A percentile compares a stretch with the other conserved stretches of the same genome.
These are phyloP conservation scores for Eimeria acervulina DNA, from an alignment of 169 alveolate species.

Conservation along the genomic window DNA sequence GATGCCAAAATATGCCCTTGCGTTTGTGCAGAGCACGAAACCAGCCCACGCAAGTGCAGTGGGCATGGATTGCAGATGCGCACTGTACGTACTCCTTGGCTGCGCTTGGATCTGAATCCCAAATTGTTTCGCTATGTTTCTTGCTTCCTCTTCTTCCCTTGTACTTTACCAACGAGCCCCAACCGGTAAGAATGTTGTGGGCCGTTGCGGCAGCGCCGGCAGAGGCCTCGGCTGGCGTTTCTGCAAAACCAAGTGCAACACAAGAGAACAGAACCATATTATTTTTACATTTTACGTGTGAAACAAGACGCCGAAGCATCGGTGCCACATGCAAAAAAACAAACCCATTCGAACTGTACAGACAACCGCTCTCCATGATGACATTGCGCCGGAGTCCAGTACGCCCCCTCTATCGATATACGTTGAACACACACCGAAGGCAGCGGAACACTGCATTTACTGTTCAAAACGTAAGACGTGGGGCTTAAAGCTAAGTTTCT, in stretches of 20 bases:
- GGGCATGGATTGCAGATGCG: not conserved
- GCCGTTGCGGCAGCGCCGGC: slow-evolving; percentile 85
- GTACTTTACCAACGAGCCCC: slow-evolving; percentile 83
- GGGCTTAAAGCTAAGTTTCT: not conserved
- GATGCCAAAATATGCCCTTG: not conserved
- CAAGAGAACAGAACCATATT: not conserved
- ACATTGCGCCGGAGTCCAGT: not conserved
- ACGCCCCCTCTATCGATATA: not conserved
- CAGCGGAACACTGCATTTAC: too few relatives aligned
- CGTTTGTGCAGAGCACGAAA: not conserved
- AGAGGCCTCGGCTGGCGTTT: slow-evolving; percentile 75
- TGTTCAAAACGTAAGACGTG: not conserved
- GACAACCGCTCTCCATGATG: not conserved
- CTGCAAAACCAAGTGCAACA: slow-evolving; percentile 61
- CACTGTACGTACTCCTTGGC: not conserved
- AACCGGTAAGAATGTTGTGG: slow-evolving; percentile 83
- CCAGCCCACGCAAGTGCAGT: not conserved
- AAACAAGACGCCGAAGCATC: not conserved
- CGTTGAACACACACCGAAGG: not conserved
- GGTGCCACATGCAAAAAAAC: not conserved
- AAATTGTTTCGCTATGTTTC: not conserved
- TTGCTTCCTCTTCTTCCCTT: not conserved
- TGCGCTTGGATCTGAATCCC: not conserved
- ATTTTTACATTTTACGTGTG: not conserved
- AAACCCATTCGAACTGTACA: not conserved